Conservation (phyloP, 192 early-diverging fungal genomes). For the Coemansia javaensis region DNA sequence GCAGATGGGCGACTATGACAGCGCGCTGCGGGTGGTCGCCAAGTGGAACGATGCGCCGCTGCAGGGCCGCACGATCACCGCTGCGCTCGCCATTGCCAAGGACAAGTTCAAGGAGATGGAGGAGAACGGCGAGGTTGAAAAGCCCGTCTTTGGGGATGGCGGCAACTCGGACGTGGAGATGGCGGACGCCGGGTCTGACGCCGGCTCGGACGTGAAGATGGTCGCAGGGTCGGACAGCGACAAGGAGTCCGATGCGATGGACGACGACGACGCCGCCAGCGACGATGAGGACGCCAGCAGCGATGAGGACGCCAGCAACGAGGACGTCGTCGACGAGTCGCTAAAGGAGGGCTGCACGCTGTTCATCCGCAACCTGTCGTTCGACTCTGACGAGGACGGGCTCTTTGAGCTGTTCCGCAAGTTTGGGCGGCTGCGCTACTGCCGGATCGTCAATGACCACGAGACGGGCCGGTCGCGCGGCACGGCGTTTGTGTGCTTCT, state of each 20-base stretch:
- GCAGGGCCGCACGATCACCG: conserved; percentile 69
- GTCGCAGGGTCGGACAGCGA: conserved; percentile 24
- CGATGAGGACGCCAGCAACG: conserved; percentile 16
- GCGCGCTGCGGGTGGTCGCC: conserved; percentile 66
- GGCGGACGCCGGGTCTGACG: conserved; percentile 37
- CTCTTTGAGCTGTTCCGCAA: conserved; percentile 56
- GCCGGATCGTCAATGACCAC: conserved; percentile 75
- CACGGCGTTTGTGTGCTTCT: conserved; percentile 93
- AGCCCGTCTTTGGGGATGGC: conserved; percentile 27
- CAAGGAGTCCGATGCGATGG: conserved; percentile 12
- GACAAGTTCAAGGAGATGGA: conserved; percentile 61
- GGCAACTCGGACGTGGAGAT: conserved; percentile 18
- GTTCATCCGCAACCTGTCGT: conserved; percentile 89
- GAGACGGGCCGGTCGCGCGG: conserved; percentile 82
- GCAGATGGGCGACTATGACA: conserved; percentile 67
- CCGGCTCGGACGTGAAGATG: conserved; percentile 25
- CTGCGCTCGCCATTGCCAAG: conserved; percentile 81
- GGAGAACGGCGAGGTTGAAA: conserved; percentile 53
- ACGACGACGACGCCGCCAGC: conserved; percentile 25
- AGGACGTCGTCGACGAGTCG: conserved; percentile 54
- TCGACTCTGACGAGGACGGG: conserved; percentile 82
- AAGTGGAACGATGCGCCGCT: conserved; percentile 69
- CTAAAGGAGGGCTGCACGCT: conserved; percentile 67
- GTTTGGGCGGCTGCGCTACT: conserved; percentile 66
- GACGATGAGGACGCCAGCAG: conserved; percentile 31